Evolutionary conservation across 306 rosid genomes (phyloP), one percentile per base, ranked within the genome.

Genomic region (Glycine soja): DNA sequence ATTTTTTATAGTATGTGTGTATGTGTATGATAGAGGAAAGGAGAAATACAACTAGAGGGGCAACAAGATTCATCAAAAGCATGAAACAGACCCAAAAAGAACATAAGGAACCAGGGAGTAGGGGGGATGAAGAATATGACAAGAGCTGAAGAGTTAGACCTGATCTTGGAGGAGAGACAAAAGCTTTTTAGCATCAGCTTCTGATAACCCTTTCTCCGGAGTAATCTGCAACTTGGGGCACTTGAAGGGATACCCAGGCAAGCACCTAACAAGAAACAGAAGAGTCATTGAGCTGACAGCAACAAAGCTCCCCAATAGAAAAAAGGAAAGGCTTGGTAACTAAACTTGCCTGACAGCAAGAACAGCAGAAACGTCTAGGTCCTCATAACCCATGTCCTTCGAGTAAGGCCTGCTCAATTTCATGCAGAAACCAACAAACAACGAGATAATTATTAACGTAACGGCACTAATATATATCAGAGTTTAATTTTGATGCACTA

Each of bases 231-330:
- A 86, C 91, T 89, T 95, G 12, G 99, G 97, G 36, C 90, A 91
- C 88, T 93, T 95, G 91, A 85, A 90, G 81, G 99, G 99, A 85
- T 95, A 95, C 18, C 97, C 99, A 24, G 98, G 97, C 72, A 92
- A 80, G 88, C 86, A 91, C 88, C 98, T 95, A 81, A 69, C 5
- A 62, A 74, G 72, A 64, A 53, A 77, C 15, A 51, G 18, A 70
- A 54, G 47, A 15, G 72, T 53, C 6, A 63, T 54, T 67, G 59
- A 16, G 56, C n/a, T 36, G 5, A 7, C 10, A 80, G 80, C 72
- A 74, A 61, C 51, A 70, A 72, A 81, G 8, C 62, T 46, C 46
- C 40, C 45, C 30, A 36, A 10, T 5, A 76, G 56, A 30, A 53
- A 52, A 42, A 57, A 77, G 36, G 48, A 52, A 62, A 74, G 45